Base-by-base conservation (phyloP, 2,329 filamentous ascomycete genomes). In the Orbilia quercus region DNA sequence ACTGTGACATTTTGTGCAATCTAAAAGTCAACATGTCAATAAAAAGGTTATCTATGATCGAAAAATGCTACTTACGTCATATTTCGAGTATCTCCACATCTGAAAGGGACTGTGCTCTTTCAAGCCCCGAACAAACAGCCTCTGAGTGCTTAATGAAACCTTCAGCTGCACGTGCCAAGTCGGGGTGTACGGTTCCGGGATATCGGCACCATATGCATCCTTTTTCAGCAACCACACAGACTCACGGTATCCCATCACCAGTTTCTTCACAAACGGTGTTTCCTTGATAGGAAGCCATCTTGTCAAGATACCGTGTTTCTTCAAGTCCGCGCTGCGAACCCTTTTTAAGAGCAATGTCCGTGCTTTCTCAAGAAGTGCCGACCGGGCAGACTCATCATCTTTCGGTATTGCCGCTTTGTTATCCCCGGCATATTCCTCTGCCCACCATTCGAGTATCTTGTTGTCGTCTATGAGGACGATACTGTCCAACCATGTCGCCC, bases 401-500 rank as follows among this genome's bases (percentile, higher is more conserved):
- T 73, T 73, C 1, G 69, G 69, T 7, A 73, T 18, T 11, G 69
- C 48, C n/a, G 44, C 18, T 25, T 66, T 51, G 48, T 66, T 58
- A 4, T 60, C 69, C n/a, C 51, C 34, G 0, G 53, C 54, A 14
- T 73, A 66, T 20, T 73, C 69, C 11, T 73, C 69, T 3, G 62
- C 69, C 60, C 62, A 85, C 84, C 84, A 86, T 12, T 81, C 79
- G 31, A 84, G 79, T 6, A 86, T 81, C 40, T 84, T 83, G n/a
- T 80, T 79, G 74, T 85, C 84, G 44, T 82, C 81, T 25, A 85
- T 79, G 4, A 81, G 81, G 51, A 83, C 82, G 45, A 86, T 83
- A 44, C 83, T 82, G 59, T 82, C 79, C 73, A 84, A 82, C 87
- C 87, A 89, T 1, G 82, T 85, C 2, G 85, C 84, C 87, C 87